Evolutionary conservation across 2,329 filamentous ascomycete species (phyloP), one percentile per base, ranked within the genome.

Genomic region (Emydomyces testavorans): DNA sequence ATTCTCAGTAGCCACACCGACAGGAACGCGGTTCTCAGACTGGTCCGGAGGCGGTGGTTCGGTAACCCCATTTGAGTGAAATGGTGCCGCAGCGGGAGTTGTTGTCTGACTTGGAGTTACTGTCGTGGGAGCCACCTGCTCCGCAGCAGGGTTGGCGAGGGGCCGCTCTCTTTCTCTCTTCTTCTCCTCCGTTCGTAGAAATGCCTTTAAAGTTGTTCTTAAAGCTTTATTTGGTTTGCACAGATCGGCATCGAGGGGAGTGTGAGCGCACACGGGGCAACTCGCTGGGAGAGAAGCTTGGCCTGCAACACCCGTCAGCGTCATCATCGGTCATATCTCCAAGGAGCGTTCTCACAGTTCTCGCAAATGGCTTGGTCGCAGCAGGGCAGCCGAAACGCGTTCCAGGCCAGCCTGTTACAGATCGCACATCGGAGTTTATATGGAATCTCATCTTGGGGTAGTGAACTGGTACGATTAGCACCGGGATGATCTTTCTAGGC

Each of bases 361-460:
- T 90, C 84, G 72, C 92, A 96, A 50, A 96, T 94, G 34, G 85
- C 82, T 62, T 94, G 90, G 61, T 95, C 92, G 66, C 92, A 98
- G 68, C 92, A 98, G 1, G 89, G 86, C 23, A 95, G 74, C 54
- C 89, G 85, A 64, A 87, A 94, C 6, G 90, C 86, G 63, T 95
- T 93, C 54, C 94, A 73, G 24, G 88, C 89, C 50, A 96, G 75
- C 65, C 85, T 88, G 70, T 84, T 92, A 69, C 92, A 98, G 57
- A 87, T 85, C 45, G 87, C 87, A 72, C 92, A 98, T 67, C 89
- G 84, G 54, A 98, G 77, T 73, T 94, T 95, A 60, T 89, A 87
- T n/a, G 92, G 92, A 50, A 95, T 88, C 53, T 92, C 86, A 58
- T 90, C 85, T 55, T 83, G 78, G 16, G 79, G 72, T 51, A 94